Evolutionary conservation across 495 filamentous ascomycete species (phyloP), one percentile per base, ranked within the genome.

Genomic region (Haplographium delicatum): DNA sequence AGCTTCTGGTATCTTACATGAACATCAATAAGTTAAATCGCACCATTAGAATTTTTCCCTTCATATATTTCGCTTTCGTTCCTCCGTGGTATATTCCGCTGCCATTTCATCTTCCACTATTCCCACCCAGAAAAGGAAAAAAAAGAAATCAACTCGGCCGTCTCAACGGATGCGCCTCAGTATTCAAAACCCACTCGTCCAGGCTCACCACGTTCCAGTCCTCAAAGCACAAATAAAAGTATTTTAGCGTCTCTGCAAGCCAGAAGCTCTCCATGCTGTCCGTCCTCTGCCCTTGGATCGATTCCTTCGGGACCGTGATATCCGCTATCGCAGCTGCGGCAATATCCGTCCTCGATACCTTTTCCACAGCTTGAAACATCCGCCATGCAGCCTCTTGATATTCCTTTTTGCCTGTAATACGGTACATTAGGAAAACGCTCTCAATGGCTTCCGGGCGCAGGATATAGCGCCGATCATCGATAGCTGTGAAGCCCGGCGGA

Each of bases 131-230:
- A n/a, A n/a, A n/a, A n/a, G n/a, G n/a, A n/a, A n/a, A n/a, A n/a
- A n/a, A n/a, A n/a, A n/a, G n/a, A n/a, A n/a, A n/a, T n/a, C n/a
- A n/a, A n/a, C 26, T 16, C 0, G 50, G 50, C 42, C 79, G 59
- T 51, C 65, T 72, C 56, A 84, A 70, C 1, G 76, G 73, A 67
- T 80, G 76, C 27, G 76, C 76, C 63, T 80, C 76, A 1, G 76
- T 80, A 57, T 80, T 82, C 74, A 94, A 72, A 30, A 95, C 87
- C 74, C 79, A 95, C 53, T 93, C 83, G 68, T 95, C 89, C 56
- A 95, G 65, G 62, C 80, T 86, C 39, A 93, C 72, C n/a, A 84
- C 68, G 43, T 72, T 74, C 15, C 84, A 83, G 31, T 86, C 82
- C 40, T 77, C 81, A 64, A 87, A 89, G 3, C 86, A 72, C 15